Percentiles rank a stretch among this genome's conserved stretches.
Evolutionary conservation across 2,329 filamentous ascomycete genomes (phyloP).

Genomic region (Cladorrhinum sp.): DNA sequence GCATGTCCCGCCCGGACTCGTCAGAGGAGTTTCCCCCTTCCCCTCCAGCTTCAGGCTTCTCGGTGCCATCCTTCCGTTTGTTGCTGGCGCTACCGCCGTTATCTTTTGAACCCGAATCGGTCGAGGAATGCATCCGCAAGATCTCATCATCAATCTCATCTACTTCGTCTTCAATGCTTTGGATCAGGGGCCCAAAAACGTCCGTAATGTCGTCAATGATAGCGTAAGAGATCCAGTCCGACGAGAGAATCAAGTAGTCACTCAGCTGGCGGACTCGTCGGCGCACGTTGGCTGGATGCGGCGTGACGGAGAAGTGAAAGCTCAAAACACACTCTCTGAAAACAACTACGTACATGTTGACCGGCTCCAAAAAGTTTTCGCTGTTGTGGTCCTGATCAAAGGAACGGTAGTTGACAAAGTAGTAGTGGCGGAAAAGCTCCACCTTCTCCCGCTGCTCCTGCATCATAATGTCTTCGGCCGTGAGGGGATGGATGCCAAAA

Average conservation of each 20-base stretch:
- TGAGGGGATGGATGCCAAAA: constrained; percentile 94
- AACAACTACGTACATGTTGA: constrained; percentile 97
- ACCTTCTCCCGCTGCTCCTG: constrained; percentile 98
- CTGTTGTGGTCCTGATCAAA: constrained; percentile 93
- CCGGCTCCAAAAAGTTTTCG: constrained; percentile 87
- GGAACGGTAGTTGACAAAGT: constrained; percentile 97
- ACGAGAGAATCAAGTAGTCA: constrained; percentile 87
- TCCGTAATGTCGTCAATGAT: constrained; percentile 99
- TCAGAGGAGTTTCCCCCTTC: constrained; percentile 30
- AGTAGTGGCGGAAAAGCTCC: constrained; percentile 94
- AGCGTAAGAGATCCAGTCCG: constrained; percentile 98
- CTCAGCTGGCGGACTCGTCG: constrained; percentile 88
- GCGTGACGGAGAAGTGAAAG: constrained; percentile 96
- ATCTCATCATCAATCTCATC: constrained; percentile 96
- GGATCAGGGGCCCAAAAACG: constrained; percentile 88
- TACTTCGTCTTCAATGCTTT: constrained; percentile 91
- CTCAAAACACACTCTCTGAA: constrained; percentile 94
- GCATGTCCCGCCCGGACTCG: constrained; percentile 69
- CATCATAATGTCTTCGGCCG: constrained; percentile 94
- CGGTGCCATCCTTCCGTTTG: constrained; percentile 35
- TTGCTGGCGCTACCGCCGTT: constrained; percentile 19
- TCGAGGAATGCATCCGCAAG: constrained; percentile 69
- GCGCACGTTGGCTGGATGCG: constrained; percentile 93
- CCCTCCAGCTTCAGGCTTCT: constrained; percentile 41
- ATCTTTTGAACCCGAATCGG: constrained; percentile 41